phyloP scores from a whole-genome alignment of 1,284 basidiomycete genomes.

The Cystobasidiaceae sp. region DNA sequence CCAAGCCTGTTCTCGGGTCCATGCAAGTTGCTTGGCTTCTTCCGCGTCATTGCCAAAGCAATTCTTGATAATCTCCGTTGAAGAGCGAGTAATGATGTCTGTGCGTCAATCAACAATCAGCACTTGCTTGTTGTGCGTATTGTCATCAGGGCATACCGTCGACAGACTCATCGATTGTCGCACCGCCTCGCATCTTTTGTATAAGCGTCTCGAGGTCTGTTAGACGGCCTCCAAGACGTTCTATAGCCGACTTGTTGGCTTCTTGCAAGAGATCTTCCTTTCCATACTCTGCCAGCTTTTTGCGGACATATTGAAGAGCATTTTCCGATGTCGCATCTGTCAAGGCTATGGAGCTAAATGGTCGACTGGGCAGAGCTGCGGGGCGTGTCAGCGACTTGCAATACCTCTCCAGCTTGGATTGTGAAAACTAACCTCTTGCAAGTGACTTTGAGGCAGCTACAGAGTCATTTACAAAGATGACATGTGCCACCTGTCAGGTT shows the following conservation, averaged over 20 bases:
- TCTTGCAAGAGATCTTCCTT: slow-evolving; percentile 47
- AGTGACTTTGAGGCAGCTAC: slow-evolving; percentile 78
- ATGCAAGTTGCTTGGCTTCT: slow-evolving; percentile 73
- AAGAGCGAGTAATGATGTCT: slow-evolving; percentile 59
- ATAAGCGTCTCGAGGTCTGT: slow-evolving; percentile 80
- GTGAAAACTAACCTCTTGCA: slow-evolving; percentile 59
- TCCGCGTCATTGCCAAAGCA: slow-evolving; percentile 79
- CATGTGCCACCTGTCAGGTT: slow-evolving; percentile 67
- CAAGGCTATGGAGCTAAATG: slow-evolving; percentile 69
- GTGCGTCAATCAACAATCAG: neutral
- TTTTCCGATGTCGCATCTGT: slow-evolving; percentile 78
- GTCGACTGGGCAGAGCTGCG: slow-evolving; percentile 75
- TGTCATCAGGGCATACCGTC: slow-evolving; percentile 60
- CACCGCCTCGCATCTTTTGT: slow-evolving; percentile 74
- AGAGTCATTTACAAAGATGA: slow-evolving; percentile 85
- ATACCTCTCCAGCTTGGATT: neutral
- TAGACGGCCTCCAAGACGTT: slow-evolving; percentile 76
- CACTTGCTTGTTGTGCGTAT: neutral
- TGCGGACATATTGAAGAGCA: slow-evolving; percentile 71
- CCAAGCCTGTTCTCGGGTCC: slow-evolving; percentile 88
- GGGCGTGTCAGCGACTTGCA: neutral
- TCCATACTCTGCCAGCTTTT: slow-evolving; percentile 65
- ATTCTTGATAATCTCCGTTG: slow-evolving; percentile 79
- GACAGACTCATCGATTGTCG: slow-evolving; percentile 69
- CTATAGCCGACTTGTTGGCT: slow-evolving; percentile 54